Conservation (phyloP, 306 rosid species). For the Trifolium fragiferum region DNA sequence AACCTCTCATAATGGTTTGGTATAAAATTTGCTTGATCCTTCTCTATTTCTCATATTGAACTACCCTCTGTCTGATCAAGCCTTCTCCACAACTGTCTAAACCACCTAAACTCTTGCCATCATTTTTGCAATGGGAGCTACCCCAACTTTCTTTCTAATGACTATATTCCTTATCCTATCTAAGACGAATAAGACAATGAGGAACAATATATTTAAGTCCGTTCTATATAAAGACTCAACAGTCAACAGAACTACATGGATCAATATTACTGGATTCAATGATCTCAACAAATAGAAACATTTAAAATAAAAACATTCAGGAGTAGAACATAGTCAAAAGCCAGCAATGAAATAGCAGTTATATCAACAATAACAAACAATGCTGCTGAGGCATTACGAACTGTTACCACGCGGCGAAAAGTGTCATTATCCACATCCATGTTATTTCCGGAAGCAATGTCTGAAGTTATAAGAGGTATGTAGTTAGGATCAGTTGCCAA, state of each 20-base stretch:
- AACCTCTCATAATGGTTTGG: constrained; percentile 3
- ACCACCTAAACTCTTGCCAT: neutral
- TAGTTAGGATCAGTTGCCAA: constrained; percentile 78
- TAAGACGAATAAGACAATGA: constrained; percentile 21
- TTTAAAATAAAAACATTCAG: constrained; percentile 9
- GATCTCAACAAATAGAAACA: constrained; percentile 29
- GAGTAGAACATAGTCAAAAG: constrained; percentile 35
- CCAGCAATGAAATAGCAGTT: constrained; percentile 3
- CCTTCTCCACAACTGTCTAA: neutral
- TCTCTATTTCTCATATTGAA: neutral
- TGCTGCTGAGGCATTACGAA: constrained; percentile 26
- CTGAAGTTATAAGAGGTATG: constrained; percentile 56
- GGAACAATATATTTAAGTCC: constrained; percentile 15
- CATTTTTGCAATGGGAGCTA: neutral
- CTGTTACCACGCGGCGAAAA: constrained; percentile 73
- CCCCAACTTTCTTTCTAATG: constrained; percentile 12
- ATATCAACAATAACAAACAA: constrained; percentile 2
- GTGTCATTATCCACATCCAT: constrained; percentile 76
- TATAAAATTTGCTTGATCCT: neutral
- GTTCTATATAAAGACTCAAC: constrained; percentile 15
- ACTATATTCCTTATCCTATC: neutral
- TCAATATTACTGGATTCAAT: constrained; percentile 18
- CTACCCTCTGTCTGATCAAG: neutral
- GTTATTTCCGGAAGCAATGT: constrained; percentile 57
- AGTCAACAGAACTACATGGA: constrained; percentile 1